Evolutionary conservation across 768 basidiomycete species (phyloP).

Genomic region (Amanita jacksonii): DNA sequence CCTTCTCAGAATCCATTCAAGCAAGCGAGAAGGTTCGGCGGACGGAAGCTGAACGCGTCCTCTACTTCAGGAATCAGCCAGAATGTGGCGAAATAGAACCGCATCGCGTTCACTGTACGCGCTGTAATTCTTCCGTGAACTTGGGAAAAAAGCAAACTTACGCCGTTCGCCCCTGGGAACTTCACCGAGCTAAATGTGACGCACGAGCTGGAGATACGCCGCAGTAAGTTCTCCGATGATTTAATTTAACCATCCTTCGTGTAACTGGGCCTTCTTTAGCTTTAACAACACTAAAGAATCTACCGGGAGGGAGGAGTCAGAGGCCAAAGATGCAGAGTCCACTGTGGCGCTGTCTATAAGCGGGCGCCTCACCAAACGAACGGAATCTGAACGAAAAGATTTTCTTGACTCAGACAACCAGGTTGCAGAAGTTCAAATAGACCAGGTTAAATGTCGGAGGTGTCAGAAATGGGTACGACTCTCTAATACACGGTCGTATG

Average conservation of each 20-base stretch:
- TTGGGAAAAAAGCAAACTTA: slow-evolving; percentile 50
- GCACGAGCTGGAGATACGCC: slow-evolving; percentile 23
- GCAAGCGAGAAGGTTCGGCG: slow-evolving; percentile 37
- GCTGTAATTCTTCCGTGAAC: slow-evolving; percentile 47
- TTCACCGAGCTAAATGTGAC: slow-evolving; percentile 47
- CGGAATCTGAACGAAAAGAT: slow-evolving; percentile 38
- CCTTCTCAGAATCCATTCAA: slow-evolving; percentile 44
- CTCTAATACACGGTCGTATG: slow-evolving; percentile 31
- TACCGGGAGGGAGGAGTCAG: slow-evolving; percentile 11
- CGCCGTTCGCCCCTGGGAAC: slow-evolving; percentile 51
- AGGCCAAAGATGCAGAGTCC: slow-evolving; percentile 17
- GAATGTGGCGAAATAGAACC: slow-evolving; percentile 48
- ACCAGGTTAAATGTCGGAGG: slow-evolving; percentile 45
- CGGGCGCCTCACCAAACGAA: slow-evolving; percentile 15
- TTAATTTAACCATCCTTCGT: not conserved
- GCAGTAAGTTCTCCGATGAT: slow-evolving; percentile 17
- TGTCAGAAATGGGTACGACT: slow-evolving; percentile 60
- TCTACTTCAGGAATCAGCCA: slow-evolving; percentile 55
- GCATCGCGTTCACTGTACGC: slow-evolving; percentile 46
- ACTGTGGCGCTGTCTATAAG: slow-evolving; percentile 19
- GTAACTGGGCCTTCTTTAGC: not conserved
- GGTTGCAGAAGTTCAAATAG: slow-evolving; percentile 37
- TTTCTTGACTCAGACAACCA: slow-evolving; percentile 45
- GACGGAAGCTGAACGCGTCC: slow-evolving; percentile 51
- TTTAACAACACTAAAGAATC: slow-evolving; percentile 1